These are phyloP conservation scores for Porcisia hertigi DNA, from an alignment of 208 protist species.

Conservation along the genomic window DNA sequence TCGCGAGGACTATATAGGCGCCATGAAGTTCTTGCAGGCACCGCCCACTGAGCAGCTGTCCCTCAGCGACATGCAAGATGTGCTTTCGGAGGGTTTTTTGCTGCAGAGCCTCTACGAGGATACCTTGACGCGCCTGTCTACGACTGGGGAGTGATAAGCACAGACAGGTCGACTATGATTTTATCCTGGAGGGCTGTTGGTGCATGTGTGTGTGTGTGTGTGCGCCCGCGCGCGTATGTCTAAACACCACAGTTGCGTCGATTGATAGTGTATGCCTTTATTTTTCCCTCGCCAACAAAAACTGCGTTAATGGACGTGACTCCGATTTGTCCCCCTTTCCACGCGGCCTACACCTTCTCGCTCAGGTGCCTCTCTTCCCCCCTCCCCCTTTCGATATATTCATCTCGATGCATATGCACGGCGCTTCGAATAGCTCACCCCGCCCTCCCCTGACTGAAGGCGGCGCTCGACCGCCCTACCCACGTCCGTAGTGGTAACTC, in stretches of 20 bases:
- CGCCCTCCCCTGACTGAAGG: no score
- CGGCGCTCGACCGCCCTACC: no score
- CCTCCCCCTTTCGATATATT: not conserved
- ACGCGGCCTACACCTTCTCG: not conserved
- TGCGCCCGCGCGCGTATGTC: no score
- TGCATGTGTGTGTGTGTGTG: not conserved
- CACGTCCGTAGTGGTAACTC: not conserved
- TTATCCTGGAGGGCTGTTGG: not conserved
- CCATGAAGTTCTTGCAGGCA: conserved; percentile 73
- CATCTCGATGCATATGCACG: not conserved
- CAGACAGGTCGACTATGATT: not conserved
- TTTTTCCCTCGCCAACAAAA: not conserved
- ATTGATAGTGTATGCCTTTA: no score
- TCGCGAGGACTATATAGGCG: conserved; percentile 55
- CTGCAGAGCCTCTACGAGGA: conserved; percentile 73
- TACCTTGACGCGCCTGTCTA: conserved; percentile 28
- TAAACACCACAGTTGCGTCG: no score
- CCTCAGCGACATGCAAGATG: conserved; percentile 52
- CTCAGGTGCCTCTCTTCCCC: not conserved
- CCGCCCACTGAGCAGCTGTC: conserved; percentile 61
- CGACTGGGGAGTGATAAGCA: not conserved
- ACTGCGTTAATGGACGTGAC: not conserved
- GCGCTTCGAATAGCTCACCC: no score
- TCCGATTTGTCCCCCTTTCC: not conserved
- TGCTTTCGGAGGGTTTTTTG: conserved; percentile 67